Base-by-base conservation (phyloP, 2,329 filamentous ascomycete genomes). In the Stagonosporopsis cucurbitacearum region DNA sequence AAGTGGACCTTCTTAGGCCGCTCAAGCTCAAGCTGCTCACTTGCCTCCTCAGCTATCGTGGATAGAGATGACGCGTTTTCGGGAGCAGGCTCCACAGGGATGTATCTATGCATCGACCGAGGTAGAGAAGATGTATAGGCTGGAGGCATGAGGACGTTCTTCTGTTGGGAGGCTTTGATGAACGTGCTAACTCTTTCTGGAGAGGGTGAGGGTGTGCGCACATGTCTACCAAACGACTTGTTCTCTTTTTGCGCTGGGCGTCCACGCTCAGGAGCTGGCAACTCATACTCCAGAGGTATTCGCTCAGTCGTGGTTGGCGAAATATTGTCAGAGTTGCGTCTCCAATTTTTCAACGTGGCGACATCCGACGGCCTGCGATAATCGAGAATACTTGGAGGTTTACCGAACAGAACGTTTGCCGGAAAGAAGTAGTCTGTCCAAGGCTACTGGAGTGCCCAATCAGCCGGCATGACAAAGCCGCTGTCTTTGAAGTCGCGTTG, bases 401-500 rank as follows among this genome's bases (percentile, higher is more conserved):
- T 52, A 25, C 48, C 43, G 13, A 50, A 50, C 7, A 17, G 22
- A 2, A 39, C 15, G 9, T 28, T 20, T 11, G 41, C 26, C n/a
- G 43, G 48, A n/a, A 39, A 48, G 6, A 28, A 32, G 12, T 30
- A 40, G 17, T 26, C 25, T 6, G 42, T 48, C 50, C 45, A 50
- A 36, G 44, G 25, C 63, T 65, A 72, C 48, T 73, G 69, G 54
- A 75, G 70, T 19, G 64, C 70, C 39, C 70, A 71, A 51, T 75
- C 78, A 41, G 77, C 77, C 13, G 80, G 80, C 79, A 81, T 81
- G 39, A 78, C 66, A 59, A 82, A 82, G 7, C 77, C 77, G 35
- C 75, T 77, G 22, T 70, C 67, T 40, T 79, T 71, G 47, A 82
- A 80, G 39, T 81, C 79, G 11, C 63, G 62, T 39, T 76, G 64